A percentile compares a stretch with the other conserved stretches of the same genome.
Evolutionary conservation across 192 early-diverging fungal species (phyloP).

Genomic region (Physocladia obscura): DNA sequence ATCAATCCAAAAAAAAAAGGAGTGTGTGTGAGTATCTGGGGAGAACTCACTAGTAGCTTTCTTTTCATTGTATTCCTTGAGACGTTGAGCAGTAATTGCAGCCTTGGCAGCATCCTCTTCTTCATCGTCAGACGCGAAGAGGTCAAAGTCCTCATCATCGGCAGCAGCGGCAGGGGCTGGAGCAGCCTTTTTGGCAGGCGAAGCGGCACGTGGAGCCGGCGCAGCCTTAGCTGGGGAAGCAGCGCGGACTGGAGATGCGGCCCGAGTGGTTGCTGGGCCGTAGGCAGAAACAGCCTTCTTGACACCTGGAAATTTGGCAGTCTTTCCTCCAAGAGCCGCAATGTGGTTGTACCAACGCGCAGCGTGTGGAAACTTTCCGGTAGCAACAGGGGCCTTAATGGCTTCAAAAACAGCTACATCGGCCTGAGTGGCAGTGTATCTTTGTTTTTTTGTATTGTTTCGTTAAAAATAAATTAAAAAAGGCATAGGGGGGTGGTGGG

Average conservation of each 20-base stretch:
- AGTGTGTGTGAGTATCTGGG: not conserved
- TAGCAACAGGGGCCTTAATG: slow-evolving; percentile 70
- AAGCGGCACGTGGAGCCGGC: slow-evolving; percentile 37
- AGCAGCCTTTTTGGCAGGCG: slow-evolving; percentile 31
- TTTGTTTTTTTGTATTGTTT: slow-evolving; percentile 5
- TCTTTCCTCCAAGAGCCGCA: slow-evolving; percentile 42
- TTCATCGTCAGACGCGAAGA: slow-evolving; percentile 93
- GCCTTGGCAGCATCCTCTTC: slow-evolving; percentile 90
- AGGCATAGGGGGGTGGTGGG: not conserved
- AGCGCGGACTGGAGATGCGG: slow-evolving; percentile 36
- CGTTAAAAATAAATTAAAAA: not conserved
- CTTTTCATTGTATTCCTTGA: slow-evolving; percentile 88
- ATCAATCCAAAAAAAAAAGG: slow-evolving; percentile 10
- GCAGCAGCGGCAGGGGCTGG: slow-evolving; percentile 48
- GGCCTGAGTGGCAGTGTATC: slow-evolving; percentile 65
- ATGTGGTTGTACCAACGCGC: slow-evolving; percentile 97
- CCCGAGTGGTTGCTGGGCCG: slow-evolving; percentile 55
- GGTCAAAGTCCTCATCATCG: slow-evolving; percentile 93
- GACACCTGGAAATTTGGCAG: slow-evolving; percentile 44
- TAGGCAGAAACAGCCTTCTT: slow-evolving; percentile 53
- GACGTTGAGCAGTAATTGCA: slow-evolving; percentile 80
- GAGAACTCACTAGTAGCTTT: slow-evolving; percentile 68
- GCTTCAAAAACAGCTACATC: slow-evolving; percentile 86
- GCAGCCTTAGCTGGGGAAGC: slow-evolving; percentile 12
- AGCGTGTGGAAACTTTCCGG: slow-evolving; percentile 77